Percentiles rank a stretch among this genome's conserved stretches.
Evolutionary conservation across 768 basidiomycete genomes (phyloP).

Genomic region (Suillus fuscotomentosus): DNA sequence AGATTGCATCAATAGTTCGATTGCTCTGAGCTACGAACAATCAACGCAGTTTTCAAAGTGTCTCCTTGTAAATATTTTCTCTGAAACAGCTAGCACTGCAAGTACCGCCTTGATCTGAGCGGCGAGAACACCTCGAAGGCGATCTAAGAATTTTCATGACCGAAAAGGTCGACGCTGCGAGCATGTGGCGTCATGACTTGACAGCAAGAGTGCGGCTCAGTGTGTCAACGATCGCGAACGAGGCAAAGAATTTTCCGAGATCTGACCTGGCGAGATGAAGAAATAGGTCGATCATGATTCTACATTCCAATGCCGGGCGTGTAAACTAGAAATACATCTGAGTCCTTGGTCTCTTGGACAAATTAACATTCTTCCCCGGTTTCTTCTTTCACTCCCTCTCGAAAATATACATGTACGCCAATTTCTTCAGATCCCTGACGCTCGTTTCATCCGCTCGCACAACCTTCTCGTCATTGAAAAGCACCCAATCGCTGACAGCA

Average conservation of each 20-base stretch:
- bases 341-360: not conserved
- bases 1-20: too few relatives aligned
- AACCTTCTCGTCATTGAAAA: constrained; percentile 97
- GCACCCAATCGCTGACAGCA: constrained; percentile 63
- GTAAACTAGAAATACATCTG: not conserved
- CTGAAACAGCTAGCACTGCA: too few relatives aligned
- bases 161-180: not conserved
- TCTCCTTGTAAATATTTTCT: too few relatives aligned
- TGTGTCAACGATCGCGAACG: not conserved
- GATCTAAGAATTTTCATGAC: not conserved
- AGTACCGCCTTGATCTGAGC: too few relatives aligned
- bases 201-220: not conserved
- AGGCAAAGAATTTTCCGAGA: not conserved
- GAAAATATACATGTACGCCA: constrained; percentile 95
- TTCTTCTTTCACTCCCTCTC: constrained; percentile 40
- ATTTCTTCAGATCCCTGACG: constrained; percentile 72
- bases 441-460: constrained; percentile 85
- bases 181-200: not conserved
- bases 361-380: not conserved
- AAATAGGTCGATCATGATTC: not conserved
- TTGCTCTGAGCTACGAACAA: too few relatives aligned
- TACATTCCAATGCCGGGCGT: constrained; percentile 1
- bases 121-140: too few relatives aligned
- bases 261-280: not conserved
- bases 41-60: too few relatives aligned